Base-by-base conservation (phyloP, 23 red algal genomes). In the Chondrus crispus region DNA sequence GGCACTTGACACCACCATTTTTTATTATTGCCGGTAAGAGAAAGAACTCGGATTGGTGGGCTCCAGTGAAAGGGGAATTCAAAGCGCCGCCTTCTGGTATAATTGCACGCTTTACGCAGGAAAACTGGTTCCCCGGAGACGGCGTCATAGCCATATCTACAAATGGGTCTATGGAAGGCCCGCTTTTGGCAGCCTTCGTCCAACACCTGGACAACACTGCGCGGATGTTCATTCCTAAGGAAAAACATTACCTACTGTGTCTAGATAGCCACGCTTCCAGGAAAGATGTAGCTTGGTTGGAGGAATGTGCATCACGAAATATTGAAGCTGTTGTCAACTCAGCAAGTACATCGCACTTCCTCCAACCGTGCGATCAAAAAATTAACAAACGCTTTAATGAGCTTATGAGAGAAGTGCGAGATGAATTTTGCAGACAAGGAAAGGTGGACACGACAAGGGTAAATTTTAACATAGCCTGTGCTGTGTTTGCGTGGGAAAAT, bases 151-250 rank as follows among this genome's bases (percentile, higher is more conserved):
- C 18, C 16, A 14, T 53, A 48, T 7, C 39, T 3, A 46, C 46
- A 22, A 80, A 80, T 53, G 47, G 75, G n/a, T 80, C 75, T 4
- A 80, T 80, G 75, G 75, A 80, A 28, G 75, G 75, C 9, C 75
- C 47, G 3, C n/a, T 80, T 4, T 24, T 80, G 45, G 8, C 37
- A 19, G 20, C 75, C 46, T 80, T 80, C 52, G 75, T 80, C 38
- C 41, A 80, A 28, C 75, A 80, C 52, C n/a, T 80, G 2, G 19
- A 51, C 3, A 48, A 80, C 47, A 80, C 75, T 3, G 75, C 75
- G 3, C 16, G n/a, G 24, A 51, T 3, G 52, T 35, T 50, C 5
- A 49, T 6, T 19, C 33, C 75, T 28, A 14, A 36, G 29, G 32
- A n/a, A 36, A 28, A 71, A 29, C 12, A 11, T 18, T 71, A 18